Conservation (phyloP, 805 yeast species). For the Spathaspora boniae region DNA sequence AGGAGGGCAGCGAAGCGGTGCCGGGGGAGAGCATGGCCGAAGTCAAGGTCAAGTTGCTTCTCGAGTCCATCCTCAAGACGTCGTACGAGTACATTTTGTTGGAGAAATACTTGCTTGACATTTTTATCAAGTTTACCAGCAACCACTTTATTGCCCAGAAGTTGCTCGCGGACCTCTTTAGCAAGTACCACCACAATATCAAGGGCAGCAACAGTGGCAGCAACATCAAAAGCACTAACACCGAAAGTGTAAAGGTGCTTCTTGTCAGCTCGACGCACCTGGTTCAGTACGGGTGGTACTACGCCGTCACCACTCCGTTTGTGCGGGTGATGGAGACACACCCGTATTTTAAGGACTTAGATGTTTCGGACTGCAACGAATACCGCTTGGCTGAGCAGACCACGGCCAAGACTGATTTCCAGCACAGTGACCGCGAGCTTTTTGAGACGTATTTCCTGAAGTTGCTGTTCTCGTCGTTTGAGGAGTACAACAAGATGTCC, state of each 20-base stretch:
- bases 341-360: constrained; percentile 23
- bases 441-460: constrained; percentile 18
- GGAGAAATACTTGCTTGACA: constrained; percentile 37
- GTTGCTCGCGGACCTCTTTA: constrained; percentile 21
- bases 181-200: constrained; percentile 16
- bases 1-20: constrained; percentile 23
- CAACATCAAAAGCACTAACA: constrained; percentile 9
- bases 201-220: too few relatives aligned
- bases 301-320: constrained; percentile 36
- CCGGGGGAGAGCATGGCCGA: constrained; percentile 12
- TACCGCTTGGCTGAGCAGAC: constrained; percentile 14
- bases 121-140: constrained; percentile 29
- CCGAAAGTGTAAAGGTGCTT: constrained; percentile 28
- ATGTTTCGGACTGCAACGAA: constrained; percentile 14
- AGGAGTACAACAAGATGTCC: constrained; percentile 19
- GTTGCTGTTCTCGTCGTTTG: constrained; percentile 30
- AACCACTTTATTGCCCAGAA: constrained; percentile 29
- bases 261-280: constrained; percentile 31
- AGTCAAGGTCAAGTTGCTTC: constrained; percentile 15
- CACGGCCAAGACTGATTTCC: constrained; percentile 16
- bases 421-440: constrained; percentile 19
- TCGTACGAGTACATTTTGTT: constrained; percentile 37
- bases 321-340: constrained; percentile 32
- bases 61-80: constrained; percentile 32
- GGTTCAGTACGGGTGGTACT: constrained; percentile 35